Evolutionary conservation across 306 rosid genomes (phyloP).

Genomic region (Bauhinia variegata): DNA sequence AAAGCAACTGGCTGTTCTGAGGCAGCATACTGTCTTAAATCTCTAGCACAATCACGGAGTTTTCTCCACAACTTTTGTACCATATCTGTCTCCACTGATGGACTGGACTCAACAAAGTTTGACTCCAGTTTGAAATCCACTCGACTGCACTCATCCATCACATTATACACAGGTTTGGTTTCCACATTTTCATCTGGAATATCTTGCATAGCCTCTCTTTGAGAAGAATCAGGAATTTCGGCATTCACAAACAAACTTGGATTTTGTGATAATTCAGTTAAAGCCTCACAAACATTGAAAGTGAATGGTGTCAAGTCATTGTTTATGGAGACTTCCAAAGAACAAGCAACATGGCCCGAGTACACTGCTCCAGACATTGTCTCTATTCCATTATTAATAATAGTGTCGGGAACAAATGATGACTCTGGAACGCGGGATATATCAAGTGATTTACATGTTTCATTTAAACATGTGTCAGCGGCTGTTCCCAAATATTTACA

Average conservation of each 20-base stretch:
- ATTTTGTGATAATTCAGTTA: constrained; percentile 26
- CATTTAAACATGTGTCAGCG: constrained; percentile 40
- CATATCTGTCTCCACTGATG: constrained; percentile 38
- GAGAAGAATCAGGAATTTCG: constrained; percentile 49
- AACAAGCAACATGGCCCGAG: constrained; percentile 38
- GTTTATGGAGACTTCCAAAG: constrained; percentile 44
- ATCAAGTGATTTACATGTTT: constrained; percentile 46
- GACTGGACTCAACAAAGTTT: constrained; percentile 41
- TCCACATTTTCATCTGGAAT: constrained; percentile 47
- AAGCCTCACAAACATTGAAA: constrained; percentile 24
- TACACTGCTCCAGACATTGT: constrained; percentile 46
- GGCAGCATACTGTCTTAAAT: constrained; percentile 55
- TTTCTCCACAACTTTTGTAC: constrained; percentile 69
- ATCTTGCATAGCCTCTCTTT: constrained; percentile 45
- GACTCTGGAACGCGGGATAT: no score
- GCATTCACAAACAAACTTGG: constrained; percentile 39
- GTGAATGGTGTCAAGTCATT: constrained; percentile 40
- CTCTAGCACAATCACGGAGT: constrained; percentile 50
- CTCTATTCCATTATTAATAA: constrained; percentile 45
- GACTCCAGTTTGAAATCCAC: constrained; percentile 43
- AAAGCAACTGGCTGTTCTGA: constrained; percentile 51
- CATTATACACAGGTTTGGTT: constrained; percentile 40
- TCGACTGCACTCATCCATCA: constrained; percentile 68
- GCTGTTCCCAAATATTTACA: constrained; percentile 47
- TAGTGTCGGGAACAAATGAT: no score